Base-by-base conservation (phyloP, 2,329 filamentous ascomycete species). In the Sporothrix euskadiensis region DNA sequence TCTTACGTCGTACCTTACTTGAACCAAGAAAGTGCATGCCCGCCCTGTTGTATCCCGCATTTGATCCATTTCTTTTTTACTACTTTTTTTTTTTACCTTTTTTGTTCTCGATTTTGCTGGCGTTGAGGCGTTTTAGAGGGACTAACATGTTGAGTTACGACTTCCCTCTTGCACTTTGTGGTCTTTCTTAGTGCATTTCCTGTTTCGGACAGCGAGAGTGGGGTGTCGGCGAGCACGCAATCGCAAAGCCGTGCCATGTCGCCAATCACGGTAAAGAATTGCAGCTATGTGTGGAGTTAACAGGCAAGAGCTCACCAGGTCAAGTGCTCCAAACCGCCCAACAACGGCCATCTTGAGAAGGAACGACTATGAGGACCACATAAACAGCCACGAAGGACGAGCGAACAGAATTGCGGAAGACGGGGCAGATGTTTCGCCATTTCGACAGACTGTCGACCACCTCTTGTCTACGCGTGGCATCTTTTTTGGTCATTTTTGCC, bases 171-270 rank as follows among this genome's bases (percentile, higher is more conserved):
- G 39, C 8, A 63, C 41, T 65, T 52, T 59, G 56, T 63, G 1
- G 14, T 66, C 68, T 22, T 57, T 61, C 61, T 63, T 61, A 69
- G 69, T 49, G 35, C 57, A 66, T 65, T 74, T 70, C 73, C 73
- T 73, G 16, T 71, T 74, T 71, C 22, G 71, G 73, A 19, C 49
- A 61, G 65, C 41, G 47, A 52, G 63, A 39, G 73, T 72, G 71
- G 70, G 73, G 66, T 68, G 71, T 8, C 14, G 39, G 59, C 22
- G 61, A 74, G 71, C 73, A 74, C 73, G 73, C 73, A 72, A 74
- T 74, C 73, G 71, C 39, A 41, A 57, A 69, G 35, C 61, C 44
- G 61, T 30, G 22, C 35, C 61, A 12, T 19, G 19, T 32, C 41
- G 69, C 73, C 69, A 74, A 74, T 74, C 63, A 72, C 49, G 44